Percentiles rank a stretch among this genome's conserved stretches.
These are phyloP conservation scores for Colletotrichum tamarilloi DNA, from an alignment of 2,329 filamentous ascomycete species.

Conservation along the genomic window DNA sequence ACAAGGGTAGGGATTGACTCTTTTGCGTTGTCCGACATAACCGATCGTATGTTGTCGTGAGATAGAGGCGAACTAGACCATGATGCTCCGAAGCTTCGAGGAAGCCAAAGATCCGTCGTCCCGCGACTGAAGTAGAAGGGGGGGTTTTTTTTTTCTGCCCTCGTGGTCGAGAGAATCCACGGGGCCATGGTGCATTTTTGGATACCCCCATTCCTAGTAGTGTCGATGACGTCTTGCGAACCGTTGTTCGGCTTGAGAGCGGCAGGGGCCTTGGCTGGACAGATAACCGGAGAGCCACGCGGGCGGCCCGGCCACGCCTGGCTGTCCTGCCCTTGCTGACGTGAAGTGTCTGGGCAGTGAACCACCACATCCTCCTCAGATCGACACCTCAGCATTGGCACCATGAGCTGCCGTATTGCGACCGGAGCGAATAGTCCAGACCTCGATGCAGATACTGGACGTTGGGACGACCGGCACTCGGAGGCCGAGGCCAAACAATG, in stretches of 20 bases:
- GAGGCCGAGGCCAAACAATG: background rate
- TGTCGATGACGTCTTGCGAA: constrained; percentile 19
- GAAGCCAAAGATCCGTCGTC: background rate
- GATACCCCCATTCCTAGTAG: background rate
- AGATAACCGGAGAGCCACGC: background rate
- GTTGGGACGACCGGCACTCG: background rate
- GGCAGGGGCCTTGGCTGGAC: background rate
- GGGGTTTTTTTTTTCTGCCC: background rate
- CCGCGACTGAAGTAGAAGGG: background rate
- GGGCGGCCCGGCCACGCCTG: background rate
- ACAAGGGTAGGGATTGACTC: background rate
- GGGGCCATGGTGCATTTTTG: background rate
- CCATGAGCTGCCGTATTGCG: background rate
- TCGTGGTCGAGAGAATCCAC: background rate
- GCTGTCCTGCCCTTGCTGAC: background rate
- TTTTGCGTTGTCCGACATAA: background rate
- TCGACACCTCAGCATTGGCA: background rate
- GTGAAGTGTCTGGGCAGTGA: background rate
- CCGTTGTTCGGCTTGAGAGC: background rate
- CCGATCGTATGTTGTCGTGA: background rate
- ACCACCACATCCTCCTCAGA: background rate
- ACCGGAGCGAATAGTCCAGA: background rate
- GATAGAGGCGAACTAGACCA: background rate
- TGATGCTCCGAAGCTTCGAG: background rate
- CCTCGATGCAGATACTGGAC: background rate